A percentile compares a stretch with the other conserved stretches of the same genome.
Evolutionary conservation across 345 rosid species (phyloP).

Genomic region (Turritis glabra): DNA sequence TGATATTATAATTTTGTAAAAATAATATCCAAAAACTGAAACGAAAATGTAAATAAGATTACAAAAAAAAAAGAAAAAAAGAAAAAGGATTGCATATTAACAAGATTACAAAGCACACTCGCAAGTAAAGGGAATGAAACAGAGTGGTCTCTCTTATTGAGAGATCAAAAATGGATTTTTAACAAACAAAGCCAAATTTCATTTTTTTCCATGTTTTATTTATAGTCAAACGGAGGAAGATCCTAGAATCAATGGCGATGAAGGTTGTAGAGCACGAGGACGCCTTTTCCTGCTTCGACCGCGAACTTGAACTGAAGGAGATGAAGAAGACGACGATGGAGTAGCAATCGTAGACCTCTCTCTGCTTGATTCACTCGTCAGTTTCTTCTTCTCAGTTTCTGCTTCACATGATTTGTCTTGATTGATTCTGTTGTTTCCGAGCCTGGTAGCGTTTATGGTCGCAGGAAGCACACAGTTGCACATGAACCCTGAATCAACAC

Average conservation of each 20-base stretch:
- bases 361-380: constrained; percentile 50
- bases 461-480: constrained; percentile 95
- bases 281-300: constrained; percentile 75
- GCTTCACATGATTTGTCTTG: constrained; percentile 60
- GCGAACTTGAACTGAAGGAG: constrained; percentile 57
- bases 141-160: constrained; percentile 17
- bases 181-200: neutral
- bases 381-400: constrained; percentile 65
- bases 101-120: constrained; percentile 33
- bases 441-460: constrained; percentile 63
- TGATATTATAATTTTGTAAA: neutral
- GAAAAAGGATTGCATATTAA: constrained; percentile 23
- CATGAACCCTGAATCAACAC: constrained; percentile 60
- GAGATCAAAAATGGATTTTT: constrained; percentile 16
- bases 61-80: neutral
- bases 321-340: constrained; percentile 59
- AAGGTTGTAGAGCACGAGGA: constrained; percentile 55
- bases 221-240: constrained; percentile 41
- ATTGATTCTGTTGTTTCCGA: constrained; percentile 52
- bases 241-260: constrained; percentile 53
- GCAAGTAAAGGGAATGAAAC: neutral
- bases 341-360: constrained; percentile 51
- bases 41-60: constrained; percentile 10
- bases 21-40: constrained; percentile 9
- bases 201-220: neutral